Base-by-base conservation (phyloP, 768 basidiomycete genomes). In the Tylopilus felleus region DNA sequence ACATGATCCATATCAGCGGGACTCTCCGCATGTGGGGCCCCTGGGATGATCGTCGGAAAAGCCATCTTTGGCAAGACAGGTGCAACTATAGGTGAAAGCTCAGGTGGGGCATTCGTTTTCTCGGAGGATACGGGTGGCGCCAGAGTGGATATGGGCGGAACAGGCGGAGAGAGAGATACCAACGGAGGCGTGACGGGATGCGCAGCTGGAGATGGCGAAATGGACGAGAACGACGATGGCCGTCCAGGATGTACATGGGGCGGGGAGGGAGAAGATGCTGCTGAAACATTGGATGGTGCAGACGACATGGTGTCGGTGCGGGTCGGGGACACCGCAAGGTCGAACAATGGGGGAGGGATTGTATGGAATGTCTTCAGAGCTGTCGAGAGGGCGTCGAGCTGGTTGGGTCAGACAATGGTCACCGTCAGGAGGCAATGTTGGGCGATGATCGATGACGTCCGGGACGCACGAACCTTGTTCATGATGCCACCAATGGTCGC, bases 401-500 rank as follows among this genome's bases (percentile, higher is more conserved):
- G 52, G 52, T 47, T 16, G 13, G 9, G 17, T 29, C 10, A 25
- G 23, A 53, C 8, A 14, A 31, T 7, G 28, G 10, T 19, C 52
- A 21, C 29, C 38, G 23, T 53, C 51, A 45, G 4, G 7, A 14
- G 5, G n/a, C 12, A 46, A n/a, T n/a, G 22, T 12, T 5, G 19
- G 23, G 14, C 4, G 17, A 27, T 5, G n/a, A 28, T 29, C 5
- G 6, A n/a, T n/a, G n/a, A n/a, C n/a, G n/a, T n/a, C 21, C 13
- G 2, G 29, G 19, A 52, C 16, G 44, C 19, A 52, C 58, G 29
- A 56, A 86, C 89, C 78, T 88, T 89, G 66, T 65, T 66, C 89
- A 91, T 90, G 29, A 92, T 86, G 28, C 75, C 78, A 49, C 81
- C 78, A 19, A 90, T 86, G 29, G 82, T 80, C 54, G 82, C 79